Base-by-base conservation (phyloP, 2,329 filamentous ascomycete genomes). In the Ciborinia camelliae region DNA sequence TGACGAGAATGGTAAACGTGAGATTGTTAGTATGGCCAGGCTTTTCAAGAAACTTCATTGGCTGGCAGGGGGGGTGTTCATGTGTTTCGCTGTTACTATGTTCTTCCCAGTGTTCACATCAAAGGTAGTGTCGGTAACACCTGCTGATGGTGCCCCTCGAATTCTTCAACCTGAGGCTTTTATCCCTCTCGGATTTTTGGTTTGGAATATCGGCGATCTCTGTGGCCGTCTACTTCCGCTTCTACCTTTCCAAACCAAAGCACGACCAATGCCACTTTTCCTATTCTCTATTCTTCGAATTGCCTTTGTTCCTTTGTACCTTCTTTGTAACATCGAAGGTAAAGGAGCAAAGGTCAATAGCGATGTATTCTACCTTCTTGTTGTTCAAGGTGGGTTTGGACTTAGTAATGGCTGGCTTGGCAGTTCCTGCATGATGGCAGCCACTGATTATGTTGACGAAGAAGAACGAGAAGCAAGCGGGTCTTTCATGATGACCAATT, bases 181-280 rank as follows among this genome's bases (percentile, higher is more conserved):
- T 76, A 93, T 98, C 65, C 93, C 95, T 0, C 82, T 97, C 0
- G 92, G 85, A 4, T 96, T 98, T 77, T 85, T 98, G 66, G 86
- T 95, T 74, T 99, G 95, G 95, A 99, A 98, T 74, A 75, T 89
- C 2, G 95, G 95, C 51, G 95, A 98, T 75, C 80, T 98, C 9
- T 68, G 85, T 18, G 95, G 95, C 7, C 86, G 95, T 10, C 78
- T 96, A 26, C 75, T 85, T 1, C 89, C 92, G 1, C 84, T 75
- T 68, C 83, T 77, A 76, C 88, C 74, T 63, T 80, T 74, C 71
- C 89, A 68, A 75, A 63, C 92, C 10, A 83, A 83, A 0, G 81
- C 85, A 58, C 82, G 84, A 20, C 92, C 93, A 0, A 79, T 81
- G 4, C 70, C 86, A 0, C 79, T 97, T 10, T 91, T 97, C 73